Evolutionary conservation across 1,284 basidiomycete genomes (phyloP), one percentile per base, ranked within the genome.

Genomic region (Ceratobasidium sp.): DNA sequence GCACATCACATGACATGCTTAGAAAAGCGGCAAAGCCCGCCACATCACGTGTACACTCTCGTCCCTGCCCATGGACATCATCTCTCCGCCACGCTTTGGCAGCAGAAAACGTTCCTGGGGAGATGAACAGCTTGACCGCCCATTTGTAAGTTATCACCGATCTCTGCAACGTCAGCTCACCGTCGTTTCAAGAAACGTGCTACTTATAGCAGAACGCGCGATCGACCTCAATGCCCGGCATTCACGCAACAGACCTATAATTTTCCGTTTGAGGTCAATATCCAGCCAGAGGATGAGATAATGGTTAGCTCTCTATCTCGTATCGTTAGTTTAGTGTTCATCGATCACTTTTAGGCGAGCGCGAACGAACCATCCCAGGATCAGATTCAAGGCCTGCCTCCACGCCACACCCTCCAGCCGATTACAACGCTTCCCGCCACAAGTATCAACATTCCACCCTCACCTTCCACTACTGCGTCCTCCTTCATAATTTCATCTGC

Each of bases 1-100:
- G 59, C 38, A 26, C 65, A 28, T 68, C 44, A 62, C 70, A 75
- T 65, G 61, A 75, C 73, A 62, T 75, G 73, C 61, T 62, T 68
- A 54, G 66, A 54, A n/a, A n/a, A n/a, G n/a, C n/a, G n/a, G n/a
- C n/a, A 68, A 50, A 68, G 33, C 12, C 20, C 4, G 38, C 17
- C 61, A 20, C n/a, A 46, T 64, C 61, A 65, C 50, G 62, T 56
- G 62, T 52, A 42, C 50, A 15, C 28, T 38, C 46, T 40, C 46
- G 20, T 46, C 61, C 40, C 26, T 17, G 33, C 13, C 62, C 15
- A 75, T 66, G 73, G 73, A 75, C 62, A 75, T 75, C 62, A 75
- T 66, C 50, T 66, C 73, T 28, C 68, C 68, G 40, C 62, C 46
- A 44, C 73, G 73, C 17, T 66, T 75, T 26, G 38, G 61, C 9